Evolutionary conservation across 2,329 filamentous ascomycete species (phyloP), one percentile per base, ranked within the genome.

Genomic region (Hirsutella thompsonii): DNA sequence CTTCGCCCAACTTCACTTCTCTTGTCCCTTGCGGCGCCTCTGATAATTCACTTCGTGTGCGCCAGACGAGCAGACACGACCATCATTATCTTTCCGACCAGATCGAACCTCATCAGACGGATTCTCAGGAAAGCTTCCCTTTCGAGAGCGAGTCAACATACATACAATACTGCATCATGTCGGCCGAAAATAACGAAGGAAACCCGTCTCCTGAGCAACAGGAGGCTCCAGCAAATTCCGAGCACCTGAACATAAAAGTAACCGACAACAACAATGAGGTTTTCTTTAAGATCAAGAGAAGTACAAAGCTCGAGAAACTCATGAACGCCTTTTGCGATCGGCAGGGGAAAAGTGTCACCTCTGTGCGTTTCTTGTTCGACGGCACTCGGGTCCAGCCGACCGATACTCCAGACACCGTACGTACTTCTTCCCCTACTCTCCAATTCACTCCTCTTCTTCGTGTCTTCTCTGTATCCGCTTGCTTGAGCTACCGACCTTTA

Each of bases 191-290:
- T n/a, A n/a, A 58, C 46, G 67, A 70, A 53, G 64, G 70, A 49
- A 67, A 75, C 44, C 67, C 68, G 47, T 68, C 68, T 52, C 67
- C 68, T 42, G 54, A 56, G 40, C 61, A 60, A 34, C 60, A 66
- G 40, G 61, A 61, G 20, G 61, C 66, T 23, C 56, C 64, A 40
- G 66, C 69, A 20, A 66, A 69, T 42, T 69, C 69, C 23, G 90
- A 96, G 66, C 92, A 98, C 63, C 72, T 98, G 5, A 98, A 98
- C 68, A 96, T 98, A 68, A 98, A 98, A 63, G 92, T 98, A 13
- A 96, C 92, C 0, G 92, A 98, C 55, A 95, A 94, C 69, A 95
- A 95, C 69, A 98, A 98, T 61, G 92, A 98, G 61, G 90, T 98
- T 54, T 98, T 96, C 64, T 98, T 98, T 73, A 98, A 98, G 73